Evolutionary conservation across 371 early-diverging fungal genomes (phyloP), one percentile per base, ranked within the genome.

Genomic region (Dichotomocladium elegans): DNA sequence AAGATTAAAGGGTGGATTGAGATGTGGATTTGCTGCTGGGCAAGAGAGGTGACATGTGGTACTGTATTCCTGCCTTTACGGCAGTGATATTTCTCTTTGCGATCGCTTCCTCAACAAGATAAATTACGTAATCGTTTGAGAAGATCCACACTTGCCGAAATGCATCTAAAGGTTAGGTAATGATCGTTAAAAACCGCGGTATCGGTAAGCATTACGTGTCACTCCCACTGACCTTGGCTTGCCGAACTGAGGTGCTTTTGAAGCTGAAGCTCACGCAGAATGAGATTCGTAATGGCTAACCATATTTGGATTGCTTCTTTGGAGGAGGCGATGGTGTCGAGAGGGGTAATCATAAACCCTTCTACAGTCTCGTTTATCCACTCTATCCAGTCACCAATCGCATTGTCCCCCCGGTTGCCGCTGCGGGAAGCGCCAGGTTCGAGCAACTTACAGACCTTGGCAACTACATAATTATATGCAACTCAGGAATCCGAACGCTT

Each of bases 1-100:
- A n/a, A n/a, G n/a, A n/a, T n/a, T n/a, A n/a, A n/a, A n/a, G n/a
- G n/a, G n/a, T n/a, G n/a, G n/a, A n/a, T n/a, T n/a, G n/a, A n/a
- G n/a, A n/a, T n/a, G n/a, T n/a, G n/a, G n/a, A n/a, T n/a, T n/a
- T n/a, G n/a, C n/a, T n/a, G n/a, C n/a, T n/a, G n/a, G n/a, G n/a
- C n/a, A n/a, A n/a, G n/a, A n/a, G n/a, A n/a, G n/a, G n/a, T n/a
- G n/a, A n/a, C n/a, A n/a, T n/a, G n/a, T n/a, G n/a, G n/a, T n/a
- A 37, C 37, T 37, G 37, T 21, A 37, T 37, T 0, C 21, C 37
- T 17, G 37, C 15, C 21, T 37, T 37, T 6, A 21, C 37, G 3
- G 37, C 37, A 37, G 37, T 25, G 17, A 43, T 43, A 21, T 48
- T 48, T 48, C 49, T 33, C 35, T 19, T 33, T 17, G 35, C 49